These are phyloP conservation scores for Boletus insuetus DNA, from an alignment of 768 basidiomycete species.

Conservation along the genomic window DNA sequence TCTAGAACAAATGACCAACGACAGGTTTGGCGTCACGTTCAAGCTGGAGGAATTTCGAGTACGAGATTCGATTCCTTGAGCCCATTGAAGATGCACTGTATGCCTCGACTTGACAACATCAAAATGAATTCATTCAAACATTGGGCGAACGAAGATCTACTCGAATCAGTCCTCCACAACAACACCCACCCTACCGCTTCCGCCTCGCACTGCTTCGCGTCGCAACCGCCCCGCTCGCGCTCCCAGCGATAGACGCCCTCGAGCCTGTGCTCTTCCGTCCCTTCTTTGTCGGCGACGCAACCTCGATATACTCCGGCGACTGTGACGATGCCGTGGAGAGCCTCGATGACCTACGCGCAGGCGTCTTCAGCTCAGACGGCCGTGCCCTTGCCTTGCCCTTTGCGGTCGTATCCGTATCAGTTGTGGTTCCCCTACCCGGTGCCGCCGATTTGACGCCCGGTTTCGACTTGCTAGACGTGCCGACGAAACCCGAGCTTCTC, in stretches of 20 bases:
- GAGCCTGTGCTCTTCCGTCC: constrained; percentile 22
- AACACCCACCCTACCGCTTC: constrained; percentile 20
- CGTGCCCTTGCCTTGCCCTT: constrained; percentile 21
- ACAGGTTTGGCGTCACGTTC: too few relatives aligned
- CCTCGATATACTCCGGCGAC: constrained; percentile 31
- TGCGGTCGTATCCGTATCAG: neutral
- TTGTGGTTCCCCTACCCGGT: neutral
- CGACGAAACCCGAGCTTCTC: constrained; percentile 11
- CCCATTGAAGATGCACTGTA: too few relatives aligned
- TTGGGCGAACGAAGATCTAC: constrained; percentile 1
- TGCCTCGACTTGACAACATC: too few relatives aligned
- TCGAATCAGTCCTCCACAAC: neutral
- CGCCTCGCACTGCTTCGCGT: constrained; percentile 32
- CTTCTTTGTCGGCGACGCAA: constrained; percentile 23
- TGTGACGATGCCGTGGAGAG: constrained; percentile 34
- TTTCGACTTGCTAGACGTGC: constrained; percentile 13
- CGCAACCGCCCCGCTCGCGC: constrained; percentile 13
- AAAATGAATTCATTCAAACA: neutral
- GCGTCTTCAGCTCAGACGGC: constrained; percentile 22
- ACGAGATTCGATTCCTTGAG: too few relatives aligned
- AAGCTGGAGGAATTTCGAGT: too few relatives aligned
- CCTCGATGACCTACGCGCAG: constrained; percentile 38
- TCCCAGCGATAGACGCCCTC: constrained; percentile 5
- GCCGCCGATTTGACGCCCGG: constrained; percentile 1
- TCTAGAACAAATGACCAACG: too few relatives aligned